These are phyloP conservation scores for Pleurotus citrinopileatus DNA, from an alignment of 768 basidiomycete genomes.

Conservation along the genomic window DNA sequence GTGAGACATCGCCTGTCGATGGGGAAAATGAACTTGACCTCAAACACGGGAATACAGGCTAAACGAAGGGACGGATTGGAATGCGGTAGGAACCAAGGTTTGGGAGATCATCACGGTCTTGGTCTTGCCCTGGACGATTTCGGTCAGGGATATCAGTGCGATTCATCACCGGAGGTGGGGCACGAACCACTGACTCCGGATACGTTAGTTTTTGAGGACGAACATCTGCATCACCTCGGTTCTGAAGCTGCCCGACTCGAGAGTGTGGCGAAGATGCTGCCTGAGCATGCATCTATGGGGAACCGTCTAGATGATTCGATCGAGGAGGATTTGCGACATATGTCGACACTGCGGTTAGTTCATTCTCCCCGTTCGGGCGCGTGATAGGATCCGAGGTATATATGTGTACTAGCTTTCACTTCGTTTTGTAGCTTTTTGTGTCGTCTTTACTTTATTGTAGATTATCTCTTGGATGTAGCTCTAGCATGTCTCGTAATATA, in stretches of 20 bases:
- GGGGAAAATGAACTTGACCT: background rate
- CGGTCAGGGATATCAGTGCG: background rate
- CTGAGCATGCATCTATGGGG: background rate
- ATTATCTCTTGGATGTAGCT: too few relatives aligned
- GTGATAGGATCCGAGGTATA: too few relatives aligned
- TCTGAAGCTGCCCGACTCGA: too few relatives aligned
- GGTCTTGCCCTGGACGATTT: background rate
- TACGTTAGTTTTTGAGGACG: slow-evolving; percentile 15
- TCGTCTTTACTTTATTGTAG: too few relatives aligned
- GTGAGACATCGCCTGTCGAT: slow-evolving; percentile 7
- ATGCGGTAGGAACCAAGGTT: background rate
- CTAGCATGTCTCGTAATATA: too few relatives aligned
- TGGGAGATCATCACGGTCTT: background rate
- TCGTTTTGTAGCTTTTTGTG: too few relatives aligned
- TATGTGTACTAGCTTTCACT: too few relatives aligned
- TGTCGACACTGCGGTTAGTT: background rate
- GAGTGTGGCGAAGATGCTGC: too few relatives aligned
- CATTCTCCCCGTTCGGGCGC: too few relatives aligned
- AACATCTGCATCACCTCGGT: background rate
- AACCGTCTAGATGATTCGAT: background rate
- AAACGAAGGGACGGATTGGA: background rate
- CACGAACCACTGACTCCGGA: slow-evolving; percentile 21
- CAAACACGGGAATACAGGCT: background rate
- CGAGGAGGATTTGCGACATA: background rate
- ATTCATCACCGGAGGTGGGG: background rate